A percentile compares a stretch with the other conserved stretches of the same genome.
Evolutionary conservation across 2,329 filamentous ascomycete species (phyloP).

Genomic region (Microcyclospora pomicola): DNA sequence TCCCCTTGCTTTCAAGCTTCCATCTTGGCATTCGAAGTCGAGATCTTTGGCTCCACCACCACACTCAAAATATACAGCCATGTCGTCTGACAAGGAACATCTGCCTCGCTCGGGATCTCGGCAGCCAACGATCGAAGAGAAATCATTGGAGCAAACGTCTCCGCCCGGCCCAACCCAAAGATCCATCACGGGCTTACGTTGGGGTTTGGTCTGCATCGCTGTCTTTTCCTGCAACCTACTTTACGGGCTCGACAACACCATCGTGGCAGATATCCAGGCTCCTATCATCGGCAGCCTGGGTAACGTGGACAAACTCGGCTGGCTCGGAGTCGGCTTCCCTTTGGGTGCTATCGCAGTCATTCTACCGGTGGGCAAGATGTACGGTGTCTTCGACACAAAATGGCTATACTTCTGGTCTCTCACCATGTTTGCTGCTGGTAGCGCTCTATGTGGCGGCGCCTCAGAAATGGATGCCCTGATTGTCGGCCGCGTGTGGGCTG

Average conservation of each 20-base stretch:
- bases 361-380: constrained; percentile 14
- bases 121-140: too few relatives aligned
- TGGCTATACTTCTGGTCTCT: constrained; percentile 13
- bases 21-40: too few relatives aligned
- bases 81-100: too few relatives aligned
- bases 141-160: too few relatives aligned
- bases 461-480: constrained; percentile 19
- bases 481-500: constrained; percentile 20
- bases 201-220: too few relatives aligned
- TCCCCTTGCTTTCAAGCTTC: too few relatives aligned
- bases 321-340: constrained; percentile 21
- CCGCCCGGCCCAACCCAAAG: too few relatives aligned
- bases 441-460: constrained; percentile 22
- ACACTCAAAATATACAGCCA: too few relatives aligned
- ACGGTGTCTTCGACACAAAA: constrained; percentile 17
- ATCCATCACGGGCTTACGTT: too few relatives aligned
- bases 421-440: constrained; percentile 17
- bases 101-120: too few relatives aligned
- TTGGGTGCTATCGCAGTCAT: constrained; percentile 11
- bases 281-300: constrained; percentile 16
- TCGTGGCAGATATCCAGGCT: constrained; percentile 20
- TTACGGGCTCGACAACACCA: constrained; percentile 8
- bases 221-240: not conserved
- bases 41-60: too few relatives aligned
- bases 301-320: constrained; percentile 16